Base-by-base conservation (phyloP, 306 rosid species). In the Cicer chorassanicum region DNA sequence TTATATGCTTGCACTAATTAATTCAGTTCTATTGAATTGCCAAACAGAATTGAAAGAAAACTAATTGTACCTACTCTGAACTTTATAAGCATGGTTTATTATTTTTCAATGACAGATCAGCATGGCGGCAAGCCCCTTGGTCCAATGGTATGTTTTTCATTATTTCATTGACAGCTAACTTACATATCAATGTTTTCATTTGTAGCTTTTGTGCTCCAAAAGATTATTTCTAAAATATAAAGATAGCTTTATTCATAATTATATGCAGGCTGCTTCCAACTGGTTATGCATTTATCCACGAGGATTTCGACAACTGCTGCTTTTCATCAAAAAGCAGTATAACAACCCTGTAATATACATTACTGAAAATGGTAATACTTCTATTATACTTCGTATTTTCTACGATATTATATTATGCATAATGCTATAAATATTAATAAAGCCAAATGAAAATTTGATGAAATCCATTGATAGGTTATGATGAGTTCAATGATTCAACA, bases 271-370 rank as follows among this genome's bases (percentile, higher is more conserved):
- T 43, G 82, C 82, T 43, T 76, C 84, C 2, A 9, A 0, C 60
- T 80, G 82, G 84, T 9, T 84, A 43, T 76, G 79, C 70, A 39
- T 84, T 61, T 84, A 84, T 73, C 87, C 85, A 38, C 65, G 55
- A 57, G 87, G 87, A 60, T 44, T 84, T 24, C 74, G 55, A 18
- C 43, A 84, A 2, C 73, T 84, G 13, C 48, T 84, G 55, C 66
- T 81, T 48, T 77, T 11, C 75, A 73, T 81, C 63, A 83, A 79
- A 73, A 56, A 54, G 45, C 9, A 79, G 7, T 83, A 83, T 79
- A 75, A 76, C 43, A 83, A 83, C 54, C 87, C 87, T 2, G 49
- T 70, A 41, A 83, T 83, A 42, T 83, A 74, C 68, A 75, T 80
- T 48, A 80, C 87, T 68, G 87, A 84, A 78, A 84, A 77, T 68